These are phyloP conservation scores for Scorias spongiosa DNA, from an alignment of 2,329 filamentous ascomycete genomes.

Conservation along the genomic window DNA sequence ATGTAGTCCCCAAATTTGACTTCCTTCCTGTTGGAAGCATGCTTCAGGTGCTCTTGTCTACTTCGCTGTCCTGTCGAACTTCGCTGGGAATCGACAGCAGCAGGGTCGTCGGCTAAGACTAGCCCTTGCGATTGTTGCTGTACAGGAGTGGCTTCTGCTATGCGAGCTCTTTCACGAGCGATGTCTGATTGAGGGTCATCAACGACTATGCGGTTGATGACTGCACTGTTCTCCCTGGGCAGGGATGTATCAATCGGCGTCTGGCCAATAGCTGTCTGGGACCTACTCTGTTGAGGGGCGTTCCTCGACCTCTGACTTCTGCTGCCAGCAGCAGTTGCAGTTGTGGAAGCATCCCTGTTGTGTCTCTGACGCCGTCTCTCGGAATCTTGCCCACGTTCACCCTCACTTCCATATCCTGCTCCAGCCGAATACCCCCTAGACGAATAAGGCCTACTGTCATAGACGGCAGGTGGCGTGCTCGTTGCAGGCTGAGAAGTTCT, in stretches of 20 bases:
- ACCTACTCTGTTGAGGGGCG: slow-evolving; percentile 27
- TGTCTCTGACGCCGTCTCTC: slow-evolving; percentile 21
- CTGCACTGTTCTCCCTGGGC: slow-evolving; percentile 62
- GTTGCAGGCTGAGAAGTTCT: slow-evolving; percentile 10
- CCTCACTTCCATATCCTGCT: slow-evolving; percentile 26
- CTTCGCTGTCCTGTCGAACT: slow-evolving; percentile 21
- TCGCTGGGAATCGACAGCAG: slow-evolving; percentile 28
- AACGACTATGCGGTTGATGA: slow-evolving; percentile 62
- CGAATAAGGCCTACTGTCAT: slow-evolving; percentile 12
- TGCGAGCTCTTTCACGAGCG: slow-evolving; percentile 54
- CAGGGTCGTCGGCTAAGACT: slow-evolving; percentile 34
- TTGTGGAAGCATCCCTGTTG: slow-evolving; percentile 29
- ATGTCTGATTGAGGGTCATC: slow-evolving; percentile 62
- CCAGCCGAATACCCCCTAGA: slow-evolving; percentile 16
- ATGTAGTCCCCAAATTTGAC: slow-evolving; percentile 93
- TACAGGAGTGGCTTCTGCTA: slow-evolving; percentile 42
- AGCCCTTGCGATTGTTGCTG: slow-evolving; percentile 32
- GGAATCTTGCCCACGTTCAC: slow-evolving; percentile 12
- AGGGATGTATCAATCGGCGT: slow-evolving; percentile 38
- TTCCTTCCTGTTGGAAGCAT: slow-evolving; percentile 44
- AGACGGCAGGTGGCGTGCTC: slow-evolving; percentile 9
- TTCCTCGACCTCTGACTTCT: slow-evolving; percentile 23
- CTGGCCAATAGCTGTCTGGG: slow-evolving; percentile 35
- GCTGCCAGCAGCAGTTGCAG: slow-evolving; percentile 21
- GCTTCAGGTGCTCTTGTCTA: slow-evolving; percentile 43